Base-by-base conservation (phyloP, 2,329 filamentous ascomycete genomes). In the Ophiostoma ips region DNA sequence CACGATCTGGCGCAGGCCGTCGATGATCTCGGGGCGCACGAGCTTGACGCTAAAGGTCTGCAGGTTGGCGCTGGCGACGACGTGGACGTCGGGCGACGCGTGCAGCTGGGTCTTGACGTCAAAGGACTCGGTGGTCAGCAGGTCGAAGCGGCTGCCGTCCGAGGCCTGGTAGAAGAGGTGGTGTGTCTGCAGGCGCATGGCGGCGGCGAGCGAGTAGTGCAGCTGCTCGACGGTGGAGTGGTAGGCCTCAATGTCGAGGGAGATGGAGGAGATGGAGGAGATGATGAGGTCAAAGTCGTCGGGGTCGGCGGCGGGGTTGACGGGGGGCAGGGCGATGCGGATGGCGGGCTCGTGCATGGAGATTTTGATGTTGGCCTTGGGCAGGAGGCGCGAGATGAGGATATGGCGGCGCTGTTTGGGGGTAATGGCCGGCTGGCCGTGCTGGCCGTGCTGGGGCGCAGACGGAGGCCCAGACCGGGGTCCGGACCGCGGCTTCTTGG, bases 301-400 rank as follows among this genome's bases (percentile, higher is more conserved):
- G 0, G 79, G 73, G 24, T 81, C 76, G 37, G 73, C 68, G 2
- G 69, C 69, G 50, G 75, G 73, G 53, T 83, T 77, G 55, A 92
- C 78, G 0, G 90, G 82, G 5, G 89, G 89, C 5, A 98, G 71
- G 8, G 89, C 81, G 55, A 98, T 89, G 58, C 94, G 81, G 55
- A 96, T 64, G 15, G 98, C 94, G 1, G 92, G 92, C 62, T 98
- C 92, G 60, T 98, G 92, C 66, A 98, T 84, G 0, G 92, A 95
- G 37, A 96, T 81, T 61, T 96, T 98, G 64, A 96, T 84, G 59
- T 77, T 94, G 1, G 90, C 85, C 67, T 96, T 96, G 1, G 92
- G 92, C 9, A 98, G 71, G 3, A 96, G 75, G n/a, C 87, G 80
- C 13, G 90, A 95, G 30, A 98, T 83, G 33, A 98, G 69, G 49